Evolutionary conservation across 1,284 basidiomycete species (phyloP).

Genomic region (Mycena citricolor): DNA sequence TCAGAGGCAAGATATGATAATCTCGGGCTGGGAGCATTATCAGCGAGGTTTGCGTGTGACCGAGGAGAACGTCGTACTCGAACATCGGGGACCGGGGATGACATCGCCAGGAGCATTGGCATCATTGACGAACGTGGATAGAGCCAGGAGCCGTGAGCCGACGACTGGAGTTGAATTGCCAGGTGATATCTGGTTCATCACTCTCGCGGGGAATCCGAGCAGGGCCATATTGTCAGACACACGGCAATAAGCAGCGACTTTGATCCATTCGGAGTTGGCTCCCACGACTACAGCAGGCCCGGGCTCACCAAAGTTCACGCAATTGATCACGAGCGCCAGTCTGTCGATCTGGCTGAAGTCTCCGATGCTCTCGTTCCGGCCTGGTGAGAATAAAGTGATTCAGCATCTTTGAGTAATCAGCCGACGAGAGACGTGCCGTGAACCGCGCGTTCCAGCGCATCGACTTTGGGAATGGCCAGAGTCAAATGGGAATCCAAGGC

Average conservation of each 20-base stretch:
- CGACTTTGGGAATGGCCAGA: slow-evolving; percentile 19
- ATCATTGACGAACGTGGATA: slow-evolving; percentile 17
- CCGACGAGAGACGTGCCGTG: too few relatives aligned
- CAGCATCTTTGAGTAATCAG: too few relatives aligned
- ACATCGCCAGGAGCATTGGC: slow-evolving; percentile 13
- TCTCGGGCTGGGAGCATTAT: too few relatives aligned
- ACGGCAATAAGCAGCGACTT: slow-evolving; percentile 21
- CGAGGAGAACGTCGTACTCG: not conserved
- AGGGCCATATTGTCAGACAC: slow-evolving; percentile 23
- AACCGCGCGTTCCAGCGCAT: slow-evolving; percentile 15
- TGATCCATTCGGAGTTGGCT: slow-evolving; percentile 20
- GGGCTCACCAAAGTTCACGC: slow-evolving; percentile 19
- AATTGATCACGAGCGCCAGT: slow-evolving; percentile 21
- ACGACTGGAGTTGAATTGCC: slow-evolving; percentile 11
- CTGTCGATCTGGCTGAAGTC: slow-evolving; percentile 22
- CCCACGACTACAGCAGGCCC: slow-evolving; percentile 20
- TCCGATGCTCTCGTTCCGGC: slow-evolving; percentile 11
- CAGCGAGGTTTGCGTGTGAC: too few relatives aligned
- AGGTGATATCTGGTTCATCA: slow-evolving; percentile 19
- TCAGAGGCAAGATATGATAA: slow-evolving; percentile 22
- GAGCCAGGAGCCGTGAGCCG: slow-evolving; percentile 19
- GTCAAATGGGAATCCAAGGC: too few relatives aligned
- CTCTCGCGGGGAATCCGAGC: slow-evolving; percentile 22
- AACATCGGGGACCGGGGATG: slow-evolving; percentile 11
- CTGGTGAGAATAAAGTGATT: slow-evolving; percentile 1